These are phyloP conservation scores for Aspergillus costaricaensis DNA, from an alignment of 2,329 filamentous ascomycete genomes.

Conservation along the genomic window DNA sequence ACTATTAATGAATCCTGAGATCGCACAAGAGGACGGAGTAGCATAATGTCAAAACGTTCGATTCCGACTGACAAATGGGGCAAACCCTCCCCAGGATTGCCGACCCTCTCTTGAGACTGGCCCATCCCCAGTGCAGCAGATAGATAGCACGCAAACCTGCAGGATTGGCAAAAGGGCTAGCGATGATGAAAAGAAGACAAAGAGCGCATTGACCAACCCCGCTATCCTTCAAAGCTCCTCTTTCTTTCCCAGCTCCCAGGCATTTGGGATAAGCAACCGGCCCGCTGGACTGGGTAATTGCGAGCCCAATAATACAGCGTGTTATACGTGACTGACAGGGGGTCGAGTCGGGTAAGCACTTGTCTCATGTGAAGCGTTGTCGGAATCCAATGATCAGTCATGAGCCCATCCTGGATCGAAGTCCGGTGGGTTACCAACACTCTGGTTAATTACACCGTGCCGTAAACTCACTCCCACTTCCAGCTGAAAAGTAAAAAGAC, in stretches of 20 bases:
- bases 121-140: neutral
- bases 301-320: neutral
- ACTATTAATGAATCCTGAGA: neutral
- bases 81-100: neutral
- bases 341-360: neutral
- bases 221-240: conserved; percentile 2
- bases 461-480: neutral
- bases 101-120: too few relatives aligned
- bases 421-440: neutral
- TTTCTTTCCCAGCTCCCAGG: conserved; percentile 1
- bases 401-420: neutral
- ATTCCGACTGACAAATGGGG: neutral
- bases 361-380: conserved; percentile 1
- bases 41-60: neutral
- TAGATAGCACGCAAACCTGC: conserved; percentile 4
- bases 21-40: neutral
- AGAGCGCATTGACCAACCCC: conserved; percentile 10
- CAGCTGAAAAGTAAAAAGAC: too few relatives aligned
- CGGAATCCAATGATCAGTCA: conserved; percentile 2
- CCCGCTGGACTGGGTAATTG: conserved; percentile 12
- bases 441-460: neutral
- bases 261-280: conserved; percentile 10
- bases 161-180: neutral
- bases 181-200: neutral
- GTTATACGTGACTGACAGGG: neutral